Conservation (phyloP, 1,284 basidiomycete genomes). For the Cystobasidium slooffiae region DNA sequence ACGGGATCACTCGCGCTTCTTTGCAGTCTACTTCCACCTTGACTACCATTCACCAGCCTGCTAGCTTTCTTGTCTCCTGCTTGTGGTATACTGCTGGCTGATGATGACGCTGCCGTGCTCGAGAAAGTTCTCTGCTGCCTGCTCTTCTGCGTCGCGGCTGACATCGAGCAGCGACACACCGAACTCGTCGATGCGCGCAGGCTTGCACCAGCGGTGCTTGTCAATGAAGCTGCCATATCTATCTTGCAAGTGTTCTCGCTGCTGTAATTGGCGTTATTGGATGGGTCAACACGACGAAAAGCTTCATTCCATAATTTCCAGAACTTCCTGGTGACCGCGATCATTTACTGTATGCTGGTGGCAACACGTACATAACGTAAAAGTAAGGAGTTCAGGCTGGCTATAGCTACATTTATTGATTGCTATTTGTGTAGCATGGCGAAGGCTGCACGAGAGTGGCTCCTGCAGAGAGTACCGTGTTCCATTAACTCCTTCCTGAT, state of each 20-base stretch:
- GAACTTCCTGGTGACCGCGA: too few relatives aligned
- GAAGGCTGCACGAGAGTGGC: too few relatives aligned
- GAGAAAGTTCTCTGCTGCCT: conserved; percentile 31
- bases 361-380: too few relatives aligned
- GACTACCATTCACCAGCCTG: background rate
- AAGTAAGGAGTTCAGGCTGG: too few relatives aligned
- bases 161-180: conserved; percentile 23
- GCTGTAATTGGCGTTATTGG: background rate
- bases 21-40: background rate
- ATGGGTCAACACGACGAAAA: background rate
- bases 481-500: too few relatives aligned
- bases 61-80: background rate
- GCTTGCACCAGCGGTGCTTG: conserved; percentile 16
- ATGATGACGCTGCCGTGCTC: conserved; percentile 11
- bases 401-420: too few relatives aligned
- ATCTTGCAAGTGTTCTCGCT: background rate
- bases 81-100: background rate
- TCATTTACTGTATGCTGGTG: too few relatives aligned
- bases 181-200: conserved; percentile 23
- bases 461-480: too few relatives aligned
- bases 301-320: too few relatives aligned
- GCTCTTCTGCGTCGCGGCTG: background rate
- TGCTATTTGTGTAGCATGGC: too few relatives aligned
- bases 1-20: conserved; percentile 16
- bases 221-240: conserved; percentile 5